Conservation (phyloP, 306 rosid genomes). For the Quercus parvula region DNA sequence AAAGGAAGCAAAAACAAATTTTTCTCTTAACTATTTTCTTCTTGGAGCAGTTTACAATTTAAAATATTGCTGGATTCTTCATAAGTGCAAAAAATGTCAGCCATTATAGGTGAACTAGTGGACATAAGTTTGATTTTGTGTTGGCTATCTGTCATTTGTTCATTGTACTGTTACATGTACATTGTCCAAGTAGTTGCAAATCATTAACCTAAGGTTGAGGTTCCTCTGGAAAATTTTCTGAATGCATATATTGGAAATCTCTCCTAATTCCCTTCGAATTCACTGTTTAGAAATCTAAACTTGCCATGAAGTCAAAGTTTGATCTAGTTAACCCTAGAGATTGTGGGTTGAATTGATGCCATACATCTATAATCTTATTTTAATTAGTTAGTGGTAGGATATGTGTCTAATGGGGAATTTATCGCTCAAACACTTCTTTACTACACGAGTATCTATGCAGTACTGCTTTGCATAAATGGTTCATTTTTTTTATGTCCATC, state of each 20-base stretch:
- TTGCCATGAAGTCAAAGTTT: neutral
- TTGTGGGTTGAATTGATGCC: neutral
- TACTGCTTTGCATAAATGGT: neutral
- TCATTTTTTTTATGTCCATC: slow-evolving; percentile 13
- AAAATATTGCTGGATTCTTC: neutral
- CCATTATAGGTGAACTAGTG: neutral
- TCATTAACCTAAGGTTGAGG: neutral
- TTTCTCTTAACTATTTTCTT: neutral
- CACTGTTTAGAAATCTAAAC: neutral
- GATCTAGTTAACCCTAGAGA: neutral
- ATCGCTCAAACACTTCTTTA: neutral
- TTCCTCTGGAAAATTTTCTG: neutral
- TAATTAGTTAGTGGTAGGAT: neutral
- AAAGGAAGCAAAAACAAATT: too few relatives aligned
- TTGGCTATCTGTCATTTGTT: neutral
- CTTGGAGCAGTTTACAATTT: neutral
- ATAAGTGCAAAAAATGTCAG: neutral
- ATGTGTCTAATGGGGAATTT: neutral
- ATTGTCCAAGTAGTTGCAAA: neutral
- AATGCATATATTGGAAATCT: neutral
- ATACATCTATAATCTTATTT: neutral
- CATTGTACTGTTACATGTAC: neutral
- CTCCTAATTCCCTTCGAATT: neutral
- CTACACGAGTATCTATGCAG: neutral
- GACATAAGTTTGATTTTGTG: neutral